Base-by-base conservation (phyloP, 306 rosid genomes). In the Ormosia emarginata region DNA sequence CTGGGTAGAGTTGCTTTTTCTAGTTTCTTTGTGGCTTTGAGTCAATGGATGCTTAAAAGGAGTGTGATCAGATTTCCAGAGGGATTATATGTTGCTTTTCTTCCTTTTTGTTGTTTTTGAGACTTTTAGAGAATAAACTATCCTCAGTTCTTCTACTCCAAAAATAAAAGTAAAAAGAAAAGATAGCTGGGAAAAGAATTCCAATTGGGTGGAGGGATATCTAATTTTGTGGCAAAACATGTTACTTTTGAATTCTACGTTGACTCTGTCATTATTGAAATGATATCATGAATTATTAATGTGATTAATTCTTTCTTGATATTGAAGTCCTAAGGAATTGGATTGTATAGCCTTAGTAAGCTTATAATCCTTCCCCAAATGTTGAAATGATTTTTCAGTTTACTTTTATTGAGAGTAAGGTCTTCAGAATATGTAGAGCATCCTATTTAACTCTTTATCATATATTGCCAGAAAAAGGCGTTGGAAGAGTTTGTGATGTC, bases 401-500 rank as follows among this genome's bases (percentile, higher is more conserved):
- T 83, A 56, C 39, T 24, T 24, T 79, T 44, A 24, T 57, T 80
- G 33, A 61, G 17, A 70, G 59, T 40, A 82, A 56, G 81, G 40
- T 77, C 64, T 40, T 49, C 36, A 74, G 52, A 67, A 53, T 53
- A 67, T 74, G 50, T 68, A 4, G 40, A 64, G 74, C 64, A 72
- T 75, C 83, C 49, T 66, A 64, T 76, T 73, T 46, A 80, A 82
- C 59, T 63, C 70, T 71, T 83, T 44, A 71, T 85, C 74, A 53
- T 65, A 30, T 75, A 72, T 78, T 86, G 85, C 83, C 97, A 93
- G 99, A 88, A 86, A 85, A 87, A 79, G 47, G 95, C 97, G 0
- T 68, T 92, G 85, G 87, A 89, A 85, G 95, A 93, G 86, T 86
- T 88, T 88, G 74, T 90, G 82, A 88, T 86, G 69, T 95, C 99